phyloP scores from a whole-genome alignment of 83 land plant genomes.

The Thuja plicata region DNA sequence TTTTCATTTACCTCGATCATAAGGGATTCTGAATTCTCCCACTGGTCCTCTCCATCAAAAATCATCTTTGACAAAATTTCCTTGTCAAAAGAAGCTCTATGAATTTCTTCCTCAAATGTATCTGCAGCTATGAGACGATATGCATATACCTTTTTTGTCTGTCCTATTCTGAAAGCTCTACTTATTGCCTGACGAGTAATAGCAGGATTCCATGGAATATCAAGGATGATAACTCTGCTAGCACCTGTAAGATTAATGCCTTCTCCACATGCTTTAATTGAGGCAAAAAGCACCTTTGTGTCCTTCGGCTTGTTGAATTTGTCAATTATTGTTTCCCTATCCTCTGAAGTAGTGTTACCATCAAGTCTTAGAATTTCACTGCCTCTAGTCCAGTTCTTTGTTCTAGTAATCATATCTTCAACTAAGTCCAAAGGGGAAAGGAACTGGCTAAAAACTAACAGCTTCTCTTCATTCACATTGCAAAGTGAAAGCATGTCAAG shows the following conservation, averaged over 20 bases:
- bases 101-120: constrained; percentile 22
- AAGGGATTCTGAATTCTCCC: background rate
- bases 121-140: constrained; percentile 31
- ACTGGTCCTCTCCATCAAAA: constrained; percentile 6
- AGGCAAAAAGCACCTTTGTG: constrained; percentile 32
- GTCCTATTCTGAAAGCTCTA: constrained; percentile 47
- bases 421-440: constrained; percentile 24
- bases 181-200: constrained; percentile 35
- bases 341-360: background rate
- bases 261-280: constrained; percentile 46
- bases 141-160: constrained; percentile 29
- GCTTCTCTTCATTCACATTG: constrained; percentile 22
- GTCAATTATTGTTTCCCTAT: constrained; percentile 24
- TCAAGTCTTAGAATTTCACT: constrained; percentile 13
- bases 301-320: constrained; percentile 23
- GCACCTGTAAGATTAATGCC: constrained; percentile 49
- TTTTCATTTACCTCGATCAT: background rate
- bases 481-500: constrained; percentile 23
- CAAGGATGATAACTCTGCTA: constrained; percentile 36
- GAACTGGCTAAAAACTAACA: constrained; percentile 40
- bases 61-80: constrained; percentile 23
- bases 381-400: constrained; percentile 15
- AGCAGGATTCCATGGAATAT: constrained; percentile 45
- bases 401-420: background rate
- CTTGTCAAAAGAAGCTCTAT: constrained; percentile 20